A percentile compares a stretch with the other conserved stretches of the same genome.
Evolutionary conservation across 202 grass and related monocot genomes (phyloP).

Genomic region (Alloteropsis angusta): DNA sequence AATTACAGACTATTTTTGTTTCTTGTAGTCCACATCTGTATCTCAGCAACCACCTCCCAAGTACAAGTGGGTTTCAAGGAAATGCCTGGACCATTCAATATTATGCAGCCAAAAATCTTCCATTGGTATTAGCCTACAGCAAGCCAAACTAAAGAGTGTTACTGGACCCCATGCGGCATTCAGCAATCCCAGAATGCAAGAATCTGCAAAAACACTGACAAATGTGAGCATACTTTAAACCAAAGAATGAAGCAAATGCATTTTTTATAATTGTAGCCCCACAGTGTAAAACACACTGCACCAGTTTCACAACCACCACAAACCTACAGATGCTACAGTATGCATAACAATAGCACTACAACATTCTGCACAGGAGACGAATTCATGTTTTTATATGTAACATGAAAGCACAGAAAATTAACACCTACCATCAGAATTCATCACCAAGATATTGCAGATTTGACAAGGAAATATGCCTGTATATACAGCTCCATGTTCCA

Average conservation of each 20-base stretch:
- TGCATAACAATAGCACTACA: neutral
- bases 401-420: neutral
- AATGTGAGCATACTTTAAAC: neutral
- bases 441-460: neutral
- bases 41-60: neutral
- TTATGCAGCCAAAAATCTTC: neutral
- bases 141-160: neutral
- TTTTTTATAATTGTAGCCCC: neutral
- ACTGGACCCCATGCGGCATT: neutral
- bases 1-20: neutral
- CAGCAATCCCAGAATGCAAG: neutral
- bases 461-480: neutral
- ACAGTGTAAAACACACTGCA: neutral
- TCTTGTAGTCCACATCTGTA: neutral
- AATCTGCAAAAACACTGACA: conserved; percentile 4
- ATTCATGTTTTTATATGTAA: neutral
- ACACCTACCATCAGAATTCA: conserved; percentile 12
- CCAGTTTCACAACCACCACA: neutral
- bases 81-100: neutral
- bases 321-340: neutral
- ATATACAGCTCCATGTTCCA: conserved; percentile 1
- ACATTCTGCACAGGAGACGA: neutral
- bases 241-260: neutral
- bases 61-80: neutral
- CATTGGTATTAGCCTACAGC: neutral